Conservation (phyloP, 805 yeast genomes). For the Clavispora phyllophila region DNA sequence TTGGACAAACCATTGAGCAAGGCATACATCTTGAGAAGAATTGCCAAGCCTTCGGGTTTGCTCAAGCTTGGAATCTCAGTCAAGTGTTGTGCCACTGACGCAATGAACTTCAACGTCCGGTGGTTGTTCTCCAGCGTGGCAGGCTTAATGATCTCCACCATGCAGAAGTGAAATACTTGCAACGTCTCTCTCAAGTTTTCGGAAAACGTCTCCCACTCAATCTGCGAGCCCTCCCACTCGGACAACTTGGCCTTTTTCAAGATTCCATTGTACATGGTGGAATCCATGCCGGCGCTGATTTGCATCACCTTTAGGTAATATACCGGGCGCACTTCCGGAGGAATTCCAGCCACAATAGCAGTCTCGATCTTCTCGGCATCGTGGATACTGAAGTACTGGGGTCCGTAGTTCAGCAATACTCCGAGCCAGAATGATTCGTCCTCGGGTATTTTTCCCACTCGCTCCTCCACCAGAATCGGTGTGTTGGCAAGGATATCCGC, state of each 20-base stretch:
- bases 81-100: conserved; percentile 17
- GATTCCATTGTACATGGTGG: conserved; percentile 23
- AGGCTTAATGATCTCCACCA: conserved; percentile 15
- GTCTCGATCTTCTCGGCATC: conserved; percentile 8
- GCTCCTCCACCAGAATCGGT: conserved; percentile 4
- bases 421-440: conserved; percentile 17
- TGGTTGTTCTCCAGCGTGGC: conserved; percentile 5
- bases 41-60: conserved; percentile 26
- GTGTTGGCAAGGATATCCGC: conserved; percentile 9
- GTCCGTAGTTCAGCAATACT: conserved; percentile 14
- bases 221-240: not conserved
- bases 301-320: conserved; percentile 31
- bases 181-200: conserved; percentile 20
- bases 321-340: conserved; percentile 23
- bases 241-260: conserved; percentile 21
- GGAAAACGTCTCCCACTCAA: not conserved
- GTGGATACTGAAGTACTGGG: conserved; percentile 8
- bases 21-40: conserved; percentile 31
- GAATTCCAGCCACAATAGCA: conserved; percentile 26
- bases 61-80: conserved; percentile 15
- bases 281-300: conserved; percentile 24
- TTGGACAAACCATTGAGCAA: conserved; percentile 20
- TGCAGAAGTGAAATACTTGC: conserved; percentile 28
- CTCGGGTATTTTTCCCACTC: conserved; percentile 1
- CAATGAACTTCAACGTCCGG: conserved; percentile 19